A percentile compares a stretch with the other conserved stretches of the same genome.
Conservation (phyloP, 2,329 filamentous ascomycete species). For the Talaromyces sp. region DNA sequence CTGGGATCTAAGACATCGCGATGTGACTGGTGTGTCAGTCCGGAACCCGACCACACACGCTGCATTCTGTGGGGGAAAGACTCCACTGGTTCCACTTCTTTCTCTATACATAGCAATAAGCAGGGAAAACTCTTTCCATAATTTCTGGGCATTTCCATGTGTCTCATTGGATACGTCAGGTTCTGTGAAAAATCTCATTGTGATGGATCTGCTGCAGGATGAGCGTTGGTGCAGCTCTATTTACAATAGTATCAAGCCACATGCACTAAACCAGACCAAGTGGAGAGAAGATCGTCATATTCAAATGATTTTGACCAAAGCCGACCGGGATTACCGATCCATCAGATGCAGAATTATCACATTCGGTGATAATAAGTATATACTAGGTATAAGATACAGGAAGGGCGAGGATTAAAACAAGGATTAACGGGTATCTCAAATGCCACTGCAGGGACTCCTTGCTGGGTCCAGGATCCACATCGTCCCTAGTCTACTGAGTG, state of each 20-base stretch:
- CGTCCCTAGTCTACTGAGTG: not conserved
- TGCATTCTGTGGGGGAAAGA: not conserved
- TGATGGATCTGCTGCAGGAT: constrained; percentile 6
- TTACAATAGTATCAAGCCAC: constrained; percentile 10
- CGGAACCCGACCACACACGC: constrained; percentile 5
- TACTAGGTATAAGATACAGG: not conserved
- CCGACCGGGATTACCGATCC: not conserved
- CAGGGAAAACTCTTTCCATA: too few relatives aligned
- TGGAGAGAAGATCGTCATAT: not conserved
- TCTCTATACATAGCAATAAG: not conserved
- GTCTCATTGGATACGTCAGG: too few relatives aligned
- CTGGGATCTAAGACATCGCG: not conserved
- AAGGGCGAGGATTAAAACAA: not conserved
- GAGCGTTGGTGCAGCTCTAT: not conserved
- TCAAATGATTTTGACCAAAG: not conserved
- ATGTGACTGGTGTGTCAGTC: not conserved
- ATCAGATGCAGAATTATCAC: not conserved
- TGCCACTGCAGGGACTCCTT: not conserved
- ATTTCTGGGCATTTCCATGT: too few relatives aligned
- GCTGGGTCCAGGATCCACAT: not conserved
- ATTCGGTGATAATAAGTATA: not conserved
- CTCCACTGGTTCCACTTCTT: not conserved
- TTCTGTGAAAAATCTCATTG: too few relatives aligned
- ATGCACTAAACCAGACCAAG: not conserved
- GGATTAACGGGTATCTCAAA: not conserved